Evolutionary conservation across 139 green algal species (phyloP).

Genomic region (Micractinium conductrix): DNA sequence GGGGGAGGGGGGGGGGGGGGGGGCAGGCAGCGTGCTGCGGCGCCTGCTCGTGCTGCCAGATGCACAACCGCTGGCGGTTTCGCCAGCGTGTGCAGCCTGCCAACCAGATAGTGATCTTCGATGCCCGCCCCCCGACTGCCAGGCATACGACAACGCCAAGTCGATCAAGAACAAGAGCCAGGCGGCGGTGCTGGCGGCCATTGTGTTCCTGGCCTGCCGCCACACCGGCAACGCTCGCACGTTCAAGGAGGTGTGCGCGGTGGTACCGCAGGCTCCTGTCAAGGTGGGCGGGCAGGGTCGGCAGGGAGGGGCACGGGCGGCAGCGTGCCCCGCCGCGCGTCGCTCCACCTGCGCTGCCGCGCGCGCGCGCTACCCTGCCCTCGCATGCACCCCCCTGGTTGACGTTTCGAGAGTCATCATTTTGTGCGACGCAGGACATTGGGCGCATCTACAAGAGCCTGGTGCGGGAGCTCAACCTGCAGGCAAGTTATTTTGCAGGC

Average conservation of each 20-base stretch:
- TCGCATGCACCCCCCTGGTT: too few species aligned
- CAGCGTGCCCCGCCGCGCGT: too few species aligned
- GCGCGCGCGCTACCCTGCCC: too few species aligned
- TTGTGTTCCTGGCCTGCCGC: slow-evolving; percentile 88
- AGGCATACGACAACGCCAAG: slow-evolving; percentile 60
- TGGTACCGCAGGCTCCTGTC: slow-evolving; percentile 73
- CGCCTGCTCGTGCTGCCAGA: too few species aligned
- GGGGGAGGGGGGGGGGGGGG: too few species aligned
- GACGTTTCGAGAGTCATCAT: not conserved
- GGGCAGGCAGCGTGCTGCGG: too few species aligned
- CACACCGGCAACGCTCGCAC: slow-evolving; percentile 76
- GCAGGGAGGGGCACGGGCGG: not conserved
- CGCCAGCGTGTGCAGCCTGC: too few species aligned
- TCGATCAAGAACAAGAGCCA: slow-evolving; percentile 59
- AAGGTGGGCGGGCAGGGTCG: slow-evolving; percentile 36
- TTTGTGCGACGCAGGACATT: slow-evolving; percentile 52
- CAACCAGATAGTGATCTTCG: too few species aligned
- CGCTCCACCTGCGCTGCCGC: too few species aligned
- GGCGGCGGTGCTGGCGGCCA: slow-evolving; percentile 82
- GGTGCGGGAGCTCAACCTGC: slow-evolving; percentile 62
- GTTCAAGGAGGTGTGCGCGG: slow-evolving; percentile 89
- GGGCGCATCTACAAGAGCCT: slow-evolving; percentile 69
- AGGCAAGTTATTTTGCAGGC: slow-evolving; percentile 3
- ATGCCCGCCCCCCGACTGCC: not conserved
- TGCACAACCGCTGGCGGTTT: too few species aligned